phyloP scores from a whole-genome alignment of 2,329 filamentous ascomycete species.

The Pestalotiopsis fici region DNA sequence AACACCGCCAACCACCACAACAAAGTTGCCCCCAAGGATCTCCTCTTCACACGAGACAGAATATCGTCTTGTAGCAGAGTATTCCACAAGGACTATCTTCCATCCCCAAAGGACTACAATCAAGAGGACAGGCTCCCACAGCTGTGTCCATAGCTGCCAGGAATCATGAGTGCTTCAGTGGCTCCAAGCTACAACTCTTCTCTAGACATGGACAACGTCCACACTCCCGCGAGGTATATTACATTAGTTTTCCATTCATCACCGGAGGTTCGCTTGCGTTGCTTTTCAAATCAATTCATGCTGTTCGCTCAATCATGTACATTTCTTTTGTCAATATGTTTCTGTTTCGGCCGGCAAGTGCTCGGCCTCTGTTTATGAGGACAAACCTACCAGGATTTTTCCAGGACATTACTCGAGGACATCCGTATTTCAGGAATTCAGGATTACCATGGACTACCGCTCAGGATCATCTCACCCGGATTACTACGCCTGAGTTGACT shows the following conservation, averaged over 20 bases:
- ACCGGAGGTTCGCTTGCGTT: constrained; percentile 42
- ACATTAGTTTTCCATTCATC: constrained; percentile 51
- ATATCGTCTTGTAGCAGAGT: not conserved
- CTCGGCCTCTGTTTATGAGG: constrained; percentile 10
- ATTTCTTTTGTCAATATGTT: constrained; percentile 26
- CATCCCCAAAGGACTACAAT: not conserved
- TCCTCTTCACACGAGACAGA: constrained; percentile 1
- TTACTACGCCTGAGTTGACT: constrained; percentile 12
- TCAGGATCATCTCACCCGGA: not conserved
- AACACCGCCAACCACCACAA: not conserved
- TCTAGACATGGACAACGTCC: constrained; percentile 60
- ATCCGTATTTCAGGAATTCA: constrained; percentile 8
- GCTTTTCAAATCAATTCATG: constrained; percentile 26
- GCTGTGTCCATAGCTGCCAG: constrained; percentile 4
- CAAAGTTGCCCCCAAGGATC: constrained; percentile 6
- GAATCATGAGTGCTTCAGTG: constrained; percentile 48
- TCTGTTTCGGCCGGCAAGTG: constrained; percentile 31
- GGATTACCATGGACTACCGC: not conserved
- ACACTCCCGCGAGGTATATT: constrained; percentile 63
- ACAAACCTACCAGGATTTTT: constrained; percentile 13
- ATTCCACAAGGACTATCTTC: constrained; percentile 8
- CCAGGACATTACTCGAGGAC: constrained; percentile 20
- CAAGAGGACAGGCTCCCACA: constrained; percentile 1
- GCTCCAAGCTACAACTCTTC: constrained; percentile 51
- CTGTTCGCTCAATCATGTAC: constrained; percentile 32